A percentile compares a stretch with the other conserved stretches of the same genome.
Evolutionary conservation across 140 eudicot genomes (phyloP).

Genomic region (Stevia rebaudiana): DNA sequence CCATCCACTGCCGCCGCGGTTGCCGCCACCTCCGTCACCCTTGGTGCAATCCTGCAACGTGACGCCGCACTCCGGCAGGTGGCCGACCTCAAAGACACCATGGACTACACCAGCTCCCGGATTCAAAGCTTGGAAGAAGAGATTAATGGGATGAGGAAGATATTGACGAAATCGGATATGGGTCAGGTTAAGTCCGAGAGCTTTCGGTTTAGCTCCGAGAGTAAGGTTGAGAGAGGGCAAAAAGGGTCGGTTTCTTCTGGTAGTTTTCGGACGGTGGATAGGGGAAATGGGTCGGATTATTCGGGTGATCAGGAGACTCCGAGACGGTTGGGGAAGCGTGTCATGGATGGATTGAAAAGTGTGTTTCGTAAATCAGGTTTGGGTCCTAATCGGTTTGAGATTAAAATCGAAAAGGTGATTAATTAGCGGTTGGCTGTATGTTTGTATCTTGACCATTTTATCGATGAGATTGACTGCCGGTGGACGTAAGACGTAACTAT

Average conservation of each 20-base stretch:
- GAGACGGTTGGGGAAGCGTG: conserved; percentile 40
- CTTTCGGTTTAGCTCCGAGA: conserved; percentile 55
- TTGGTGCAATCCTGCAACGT: conserved; percentile 65
- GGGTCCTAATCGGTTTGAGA: conserved; percentile 23
- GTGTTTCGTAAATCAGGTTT: conserved; percentile 39
- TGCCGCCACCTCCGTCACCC: conserved; percentile 41
- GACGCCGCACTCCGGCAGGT: conserved; percentile 75
- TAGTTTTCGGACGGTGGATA: conserved; percentile 24
- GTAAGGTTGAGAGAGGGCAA: conserved; percentile 59
- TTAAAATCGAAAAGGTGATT: conserved; percentile 2
- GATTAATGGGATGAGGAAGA: conserved; percentile 49
- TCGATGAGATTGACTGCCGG: no score
- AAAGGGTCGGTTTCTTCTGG: conserved; percentile 70
- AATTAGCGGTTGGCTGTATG: conserved; percentile 3
- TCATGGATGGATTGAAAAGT: conserved; percentile 54
- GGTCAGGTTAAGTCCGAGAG: conserved; percentile 55
- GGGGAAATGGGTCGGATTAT: conserved; percentile 23
- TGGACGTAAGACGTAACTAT: no score
- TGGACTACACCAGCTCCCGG: conserved; percentile 56
- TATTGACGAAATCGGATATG: conserved; percentile 24
- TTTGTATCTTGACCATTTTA: no score
- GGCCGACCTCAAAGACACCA: conserved; percentile 50
- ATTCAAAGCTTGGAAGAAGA: conserved; percentile 66
- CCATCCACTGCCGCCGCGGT: background rate
- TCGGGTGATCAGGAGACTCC: conserved; percentile 21